These are phyloP conservation scores for Leucosporidium yakuticum DNA, from an alignment of 768 basidiomycete genomes.

Conservation along the genomic window DNA sequence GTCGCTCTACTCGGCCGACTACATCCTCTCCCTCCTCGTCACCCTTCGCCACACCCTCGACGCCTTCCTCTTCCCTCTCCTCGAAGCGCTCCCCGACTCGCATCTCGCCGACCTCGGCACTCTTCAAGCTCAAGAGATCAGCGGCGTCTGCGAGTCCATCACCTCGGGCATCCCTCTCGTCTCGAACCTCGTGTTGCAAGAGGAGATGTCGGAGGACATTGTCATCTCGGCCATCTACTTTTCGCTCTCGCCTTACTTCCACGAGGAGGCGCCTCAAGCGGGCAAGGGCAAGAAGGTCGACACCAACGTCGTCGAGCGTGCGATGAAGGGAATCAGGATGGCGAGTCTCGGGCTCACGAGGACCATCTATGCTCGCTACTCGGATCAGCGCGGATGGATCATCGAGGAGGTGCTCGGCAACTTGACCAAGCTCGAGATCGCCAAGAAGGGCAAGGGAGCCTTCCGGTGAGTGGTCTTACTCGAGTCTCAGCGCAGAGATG, in stretches of 20 bases:
- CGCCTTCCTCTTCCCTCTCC: constrained; percentile 74
- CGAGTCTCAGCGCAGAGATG: neutral
- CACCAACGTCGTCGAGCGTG: constrained; percentile 52
- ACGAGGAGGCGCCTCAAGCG: constrained; percentile 51
- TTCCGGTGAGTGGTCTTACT: constrained; percentile 58
- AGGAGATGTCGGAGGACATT: constrained; percentile 79
- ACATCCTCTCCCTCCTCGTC: constrained; percentile 70
- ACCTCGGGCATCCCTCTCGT: constrained; percentile 68
- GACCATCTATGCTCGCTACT: constrained; percentile 83
- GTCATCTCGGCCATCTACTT: constrained; percentile 91
- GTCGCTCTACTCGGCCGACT: constrained; percentile 88
- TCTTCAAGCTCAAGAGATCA: constrained; percentile 26
- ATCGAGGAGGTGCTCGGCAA: constrained; percentile 94
- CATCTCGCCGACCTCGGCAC: constrained; percentile 26
- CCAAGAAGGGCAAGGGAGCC: constrained; percentile 81
- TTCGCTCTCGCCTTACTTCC: constrained; percentile 88
- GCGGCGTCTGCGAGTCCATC: constrained; percentile 60
- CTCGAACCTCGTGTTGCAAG: constrained; percentile 64
- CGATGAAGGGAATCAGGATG: constrained; percentile 72
- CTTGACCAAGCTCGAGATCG: constrained; percentile 70
- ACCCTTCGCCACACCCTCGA: constrained; percentile 74
- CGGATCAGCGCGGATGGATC: constrained; percentile 89
- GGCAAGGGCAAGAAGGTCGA: constrained; percentile 55
- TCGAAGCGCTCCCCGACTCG: constrained; percentile 53
- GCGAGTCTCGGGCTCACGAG: constrained; percentile 78